phyloP scores from a whole-genome alignment of 495 filamentous ascomycete species.

The Zalerion maritima region DNA sequence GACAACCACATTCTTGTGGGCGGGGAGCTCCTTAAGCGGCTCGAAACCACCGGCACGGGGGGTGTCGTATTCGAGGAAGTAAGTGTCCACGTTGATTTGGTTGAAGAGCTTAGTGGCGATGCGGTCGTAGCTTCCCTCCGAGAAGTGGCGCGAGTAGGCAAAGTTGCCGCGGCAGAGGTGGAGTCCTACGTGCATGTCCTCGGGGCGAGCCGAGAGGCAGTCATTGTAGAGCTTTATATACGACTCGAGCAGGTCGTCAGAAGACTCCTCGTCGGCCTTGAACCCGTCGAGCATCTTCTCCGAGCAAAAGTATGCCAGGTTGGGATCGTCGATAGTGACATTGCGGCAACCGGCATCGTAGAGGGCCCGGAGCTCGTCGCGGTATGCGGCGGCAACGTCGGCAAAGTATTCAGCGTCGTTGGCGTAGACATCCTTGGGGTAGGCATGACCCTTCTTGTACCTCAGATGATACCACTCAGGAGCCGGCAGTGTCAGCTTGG shows the following conservation, averaged over 20 bases:
- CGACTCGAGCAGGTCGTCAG: constrained; percentile 52
- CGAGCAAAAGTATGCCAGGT: constrained; percentile 69
- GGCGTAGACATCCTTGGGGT: constrained; percentile 47
- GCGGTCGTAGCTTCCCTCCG: constrained; percentile 64
- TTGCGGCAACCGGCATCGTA: constrained; percentile 57
- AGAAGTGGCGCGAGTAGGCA: constrained; percentile 62
- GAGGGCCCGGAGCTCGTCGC: constrained; percentile 46
- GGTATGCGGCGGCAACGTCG: constrained; percentile 62
- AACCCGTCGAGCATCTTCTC: constrained; percentile 59
- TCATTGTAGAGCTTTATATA: constrained; percentile 71
- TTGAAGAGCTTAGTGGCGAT: constrained; percentile 71
- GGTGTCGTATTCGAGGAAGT: constrained; percentile 77
- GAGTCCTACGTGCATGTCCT: constrained; percentile 61
- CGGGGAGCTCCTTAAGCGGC: constrained; percentile 56
- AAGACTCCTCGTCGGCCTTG: constrained; percentile 41
- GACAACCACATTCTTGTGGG: constrained; percentile 60
- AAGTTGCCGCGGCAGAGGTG: constrained; percentile 77
- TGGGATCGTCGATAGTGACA: constrained; percentile 63
- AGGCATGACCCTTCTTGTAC: constrained; percentile 55
- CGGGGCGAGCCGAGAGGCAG: constrained; percentile 44
- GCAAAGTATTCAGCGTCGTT: constrained; percentile 58
- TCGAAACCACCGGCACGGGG: constrained; percentile 63
- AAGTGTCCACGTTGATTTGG: constrained; percentile 59
- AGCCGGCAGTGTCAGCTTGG: constrained; percentile 60
- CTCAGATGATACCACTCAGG: constrained; percentile 64